A percentile compares a stretch with the other conserved stretches of the same genome.
These are phyloP conservation scores for Termitomyces sp. DNA, from an alignment of 768 basidiomycete species.

Conservation along the genomic window DNA sequence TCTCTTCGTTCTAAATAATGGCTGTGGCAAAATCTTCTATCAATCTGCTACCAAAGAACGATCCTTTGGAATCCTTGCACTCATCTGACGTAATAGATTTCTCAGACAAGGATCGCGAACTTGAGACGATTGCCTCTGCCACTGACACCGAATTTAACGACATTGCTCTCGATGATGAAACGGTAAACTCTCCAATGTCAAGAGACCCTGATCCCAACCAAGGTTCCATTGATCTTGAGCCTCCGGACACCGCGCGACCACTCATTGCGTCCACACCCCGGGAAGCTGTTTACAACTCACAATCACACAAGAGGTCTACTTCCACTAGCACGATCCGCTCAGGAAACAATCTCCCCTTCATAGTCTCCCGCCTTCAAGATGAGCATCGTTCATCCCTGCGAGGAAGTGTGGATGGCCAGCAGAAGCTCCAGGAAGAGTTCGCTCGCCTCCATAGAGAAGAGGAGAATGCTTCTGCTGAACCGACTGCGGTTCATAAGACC, in stretches of 20 bases:
- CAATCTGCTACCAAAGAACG: conserved; percentile 7
- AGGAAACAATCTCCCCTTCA: conserved; percentile 43
- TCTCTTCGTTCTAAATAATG: conserved; percentile 12
- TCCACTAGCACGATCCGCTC: conserved; percentile 58
- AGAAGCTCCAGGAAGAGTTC: conserved; percentile 75
- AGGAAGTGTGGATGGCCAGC: conserved; percentile 55
- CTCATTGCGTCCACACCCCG: conserved; percentile 1
- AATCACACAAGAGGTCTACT: conserved; percentile 53
- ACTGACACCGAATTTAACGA: conserved; percentile 64
- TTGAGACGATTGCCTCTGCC: conserved; percentile 26
- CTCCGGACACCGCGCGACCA: conserved; percentile 12
- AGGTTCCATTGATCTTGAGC: conserved; percentile 7
- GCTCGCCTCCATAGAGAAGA: conserved; percentile 56
- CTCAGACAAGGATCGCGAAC: conserved; percentile 20
- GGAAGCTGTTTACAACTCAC: conserved; percentile 14
- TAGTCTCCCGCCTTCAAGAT: conserved; percentile 47
- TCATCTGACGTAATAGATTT: conserved; percentile 37
- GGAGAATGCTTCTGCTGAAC: conserved; percentile 32
- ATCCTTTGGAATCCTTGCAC: conserved; percentile 41
- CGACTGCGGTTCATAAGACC: conserved; percentile 29
- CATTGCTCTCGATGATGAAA: conserved; percentile 48
- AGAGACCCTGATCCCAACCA: conserved; percentile 12
- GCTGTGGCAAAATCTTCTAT: conserved; percentile 11
- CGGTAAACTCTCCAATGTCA: conserved; percentile 29
- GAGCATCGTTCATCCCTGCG: conserved; percentile 34